phyloP scores from a whole-genome alignment of 352 stramenopile genomes.

The Phytophthora megakarya region DNA sequence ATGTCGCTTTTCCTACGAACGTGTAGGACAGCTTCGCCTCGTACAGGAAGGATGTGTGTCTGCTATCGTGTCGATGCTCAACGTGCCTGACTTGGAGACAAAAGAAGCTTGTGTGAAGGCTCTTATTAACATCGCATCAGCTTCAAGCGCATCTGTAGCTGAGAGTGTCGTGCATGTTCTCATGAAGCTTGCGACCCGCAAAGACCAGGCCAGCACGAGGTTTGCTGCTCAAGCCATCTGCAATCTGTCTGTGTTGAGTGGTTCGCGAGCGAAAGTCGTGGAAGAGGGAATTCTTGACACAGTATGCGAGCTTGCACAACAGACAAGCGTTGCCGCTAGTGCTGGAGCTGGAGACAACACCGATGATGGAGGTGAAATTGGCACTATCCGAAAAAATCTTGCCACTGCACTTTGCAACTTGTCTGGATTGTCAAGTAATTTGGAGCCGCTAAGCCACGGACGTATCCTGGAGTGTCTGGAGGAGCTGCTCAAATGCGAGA shows the following conservation, averaged over 20 bases:
- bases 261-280: constrained; percentile 69
- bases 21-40: constrained; percentile 64
- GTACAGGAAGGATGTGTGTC: constrained; percentile 85
- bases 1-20: constrained; percentile 85
- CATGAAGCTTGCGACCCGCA: constrained; percentile 74
- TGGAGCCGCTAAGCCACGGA: constrained; percentile 68
- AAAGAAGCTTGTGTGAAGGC: constrained; percentile 87
- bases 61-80: constrained; percentile 86
- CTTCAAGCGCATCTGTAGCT: constrained; percentile 58
- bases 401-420: constrained; percentile 84
- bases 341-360: constrained; percentile 11
- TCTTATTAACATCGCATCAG: constrained; percentile 84
- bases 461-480: constrained; percentile 76
- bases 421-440: constrained; percentile 67
- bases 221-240: constrained; percentile 79
- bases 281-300: constrained; percentile 85
- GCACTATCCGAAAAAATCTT: constrained; percentile 56
- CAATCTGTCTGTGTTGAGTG: constrained; percentile 76
- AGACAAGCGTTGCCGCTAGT: constrained; percentile 15
- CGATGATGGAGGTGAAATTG: constrained; percentile 30
- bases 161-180: constrained; percentile 83
- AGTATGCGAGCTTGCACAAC: constrained; percentile 65
- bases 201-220: constrained; percentile 54
- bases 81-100: constrained; percentile 75
- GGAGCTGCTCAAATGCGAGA: constrained; percentile 74